Evolutionary conservation across 176 grass and related monocot species (phyloP), one percentile per base, ranked within the genome.

Genomic region (Zoysia japonica): DNA sequence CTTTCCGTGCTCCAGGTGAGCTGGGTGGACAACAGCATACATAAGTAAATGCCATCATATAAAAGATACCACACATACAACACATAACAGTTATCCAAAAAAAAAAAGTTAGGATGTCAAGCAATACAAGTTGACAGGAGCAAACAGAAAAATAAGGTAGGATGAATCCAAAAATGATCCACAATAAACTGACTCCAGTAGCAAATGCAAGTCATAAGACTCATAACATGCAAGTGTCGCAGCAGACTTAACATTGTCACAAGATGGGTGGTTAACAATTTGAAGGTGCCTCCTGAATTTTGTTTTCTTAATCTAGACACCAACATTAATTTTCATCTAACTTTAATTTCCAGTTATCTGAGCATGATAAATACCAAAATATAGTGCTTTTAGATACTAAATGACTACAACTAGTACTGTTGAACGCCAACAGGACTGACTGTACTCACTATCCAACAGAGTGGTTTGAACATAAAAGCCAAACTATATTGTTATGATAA

Each of bases 1-100:
- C 96, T 71, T 66, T 93, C 78, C 56, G 76, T 64, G 76, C 83
- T 81, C 85, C 80, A 85, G 88, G 70, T 47, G 88, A 91, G 61
- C 96, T 99, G 90, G 19, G 74, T 8, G 71, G 37, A 79, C 11
- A 80, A 71, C 39, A 80, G 44, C 13, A 61, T 44, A 19, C 16
- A 61, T 48, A 47, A 44, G 69, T 80, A 78, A 85, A 75, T 54
- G 20, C 72, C 52, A n/a, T 43, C n/a, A 42, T 10, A 54, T 63
- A 9, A 63, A 70, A 42, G 49, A 70, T 9, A 74, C 28, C 28
- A 28, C 28, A 28, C 28, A 28, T 28, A 28, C 28, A 28, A 28
- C 28, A 28, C 28, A 28, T 28, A 28, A 28, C 28, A 28, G 28
- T 28, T 28, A 28, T 28, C 28, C 28, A 28, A 28, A 28, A 28